Conservation (phyloP, 306 rosid species). For the Lotus japonicus region DNA sequence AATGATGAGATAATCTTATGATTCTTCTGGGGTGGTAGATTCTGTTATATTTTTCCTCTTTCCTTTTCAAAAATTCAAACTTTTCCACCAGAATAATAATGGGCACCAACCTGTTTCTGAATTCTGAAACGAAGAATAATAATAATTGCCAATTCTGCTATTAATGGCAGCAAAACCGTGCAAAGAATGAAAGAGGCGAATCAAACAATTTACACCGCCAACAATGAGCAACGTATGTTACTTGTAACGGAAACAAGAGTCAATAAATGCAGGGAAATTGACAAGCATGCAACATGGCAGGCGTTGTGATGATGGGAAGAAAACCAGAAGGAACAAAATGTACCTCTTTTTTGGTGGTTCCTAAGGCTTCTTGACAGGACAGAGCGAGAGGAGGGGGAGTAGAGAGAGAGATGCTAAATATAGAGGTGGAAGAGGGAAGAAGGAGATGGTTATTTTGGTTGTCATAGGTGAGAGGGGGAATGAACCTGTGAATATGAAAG, state of each 20-base stretch:
- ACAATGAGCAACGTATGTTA: constrained; percentile 8
- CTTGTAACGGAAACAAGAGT: constrained; percentile 45
- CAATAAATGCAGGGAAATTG: constrained; percentile 29
- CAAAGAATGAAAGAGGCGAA: too few species aligned
- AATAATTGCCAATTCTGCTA: neutral
- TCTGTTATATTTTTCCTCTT: neutral
- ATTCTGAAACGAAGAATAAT: constrained; percentile 11
- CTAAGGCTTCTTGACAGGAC: constrained; percentile 1
- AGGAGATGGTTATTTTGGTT: neutral
- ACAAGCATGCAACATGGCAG: neutral
- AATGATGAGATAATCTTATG: constrained; percentile 19
- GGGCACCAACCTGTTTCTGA: constrained; percentile 29
- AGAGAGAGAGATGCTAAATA: constrained; percentile 32
- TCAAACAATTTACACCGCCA: constrained; percentile 17
- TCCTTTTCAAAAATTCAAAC: constrained; percentile 18
- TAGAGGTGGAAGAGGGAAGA: constrained; percentile 24
- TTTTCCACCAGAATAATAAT: constrained; percentile 12
- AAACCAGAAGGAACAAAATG: neutral
- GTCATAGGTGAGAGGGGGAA: neutral
- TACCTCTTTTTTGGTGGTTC: constrained; percentile 30
- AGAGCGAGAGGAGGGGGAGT: constrained; percentile 7
- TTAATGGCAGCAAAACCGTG: too few species aligned
- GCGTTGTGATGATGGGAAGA: neutral
- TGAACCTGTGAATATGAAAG: neutral
- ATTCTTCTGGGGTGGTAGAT: constrained; percentile 15